Base-by-base conservation (phyloP, 805 yeast species). In the Myxozyma nipponensis region DNA sequence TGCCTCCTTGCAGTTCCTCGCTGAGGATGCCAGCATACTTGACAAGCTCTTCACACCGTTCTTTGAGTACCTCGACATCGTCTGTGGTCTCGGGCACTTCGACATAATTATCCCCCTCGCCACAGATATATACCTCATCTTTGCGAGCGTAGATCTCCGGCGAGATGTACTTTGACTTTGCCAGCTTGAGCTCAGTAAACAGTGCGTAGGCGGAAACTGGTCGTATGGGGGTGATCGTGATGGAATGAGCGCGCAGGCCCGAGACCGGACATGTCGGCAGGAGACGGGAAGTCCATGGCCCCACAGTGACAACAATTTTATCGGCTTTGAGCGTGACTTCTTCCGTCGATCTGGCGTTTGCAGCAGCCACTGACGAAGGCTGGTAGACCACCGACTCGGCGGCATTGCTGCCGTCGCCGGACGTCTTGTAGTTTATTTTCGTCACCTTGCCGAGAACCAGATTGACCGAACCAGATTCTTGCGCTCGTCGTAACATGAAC, bases 71-170 rank as follows among this genome's bases (percentile, higher is more conserved):
- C 66, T 84, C 89, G 26, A 91, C 96, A 57, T 89, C 95, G 63
- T 88, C 96, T 0, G 96, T 86, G 0, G 95, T 85, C 62, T 88
- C 96, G 3, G 98, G 98, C 30, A 93, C 79, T 47, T 86, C 90
- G 23, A 86, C 95, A 19, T 84, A 77, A 1, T 95, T 82, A 63
- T 89, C 97, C 41, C 96, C 96, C 69, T 93, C 98, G 40, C 98
- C 98, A 70, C 98, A 91, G 1, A 93, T 93, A 63, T 90, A 91
- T 38, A 91, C 93, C 68, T 93, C 98, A 69, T 91, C 96, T 62
- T 82, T 84, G 66, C 98, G 78, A 6, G 98, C 96, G 67, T 91
- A 91, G 56, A 93, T 81, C 66, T 91, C 98, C 0, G 98, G 98
- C 1, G 95, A 81, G 22, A 86, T 90, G 67, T 82, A 85, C 40